Evolutionary conservation across 768 basidiomycete genomes (phyloP).

Genomic region (Suillus variegatus): DNA sequence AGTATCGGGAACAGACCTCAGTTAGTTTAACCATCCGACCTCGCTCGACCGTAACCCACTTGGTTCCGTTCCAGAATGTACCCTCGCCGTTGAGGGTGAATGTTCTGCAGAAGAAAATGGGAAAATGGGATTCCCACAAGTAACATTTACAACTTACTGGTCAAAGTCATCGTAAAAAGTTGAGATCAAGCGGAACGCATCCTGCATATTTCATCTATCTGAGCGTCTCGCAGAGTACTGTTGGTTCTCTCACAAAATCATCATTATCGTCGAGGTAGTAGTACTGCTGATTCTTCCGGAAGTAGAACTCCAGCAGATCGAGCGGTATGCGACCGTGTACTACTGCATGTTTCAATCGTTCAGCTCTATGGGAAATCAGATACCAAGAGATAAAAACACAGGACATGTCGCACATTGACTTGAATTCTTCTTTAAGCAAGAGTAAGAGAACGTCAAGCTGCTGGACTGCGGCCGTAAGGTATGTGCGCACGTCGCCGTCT

Average conservation of each 20-base stretch:
- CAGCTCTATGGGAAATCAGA: not conserved
- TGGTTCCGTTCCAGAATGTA: not conserved
- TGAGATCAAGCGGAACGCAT: not conserved
- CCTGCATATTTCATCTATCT: not conserved
- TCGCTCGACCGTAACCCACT: not conserved
- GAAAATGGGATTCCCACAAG: too few relatives aligned
- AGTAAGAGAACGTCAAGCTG: conserved; percentile 14
- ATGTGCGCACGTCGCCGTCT: conserved; percentile 1
- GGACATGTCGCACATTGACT: conserved; percentile 13
- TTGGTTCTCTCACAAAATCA: conserved; percentile 4
- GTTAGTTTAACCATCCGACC: not conserved
- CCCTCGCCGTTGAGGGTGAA: conserved; percentile 1
- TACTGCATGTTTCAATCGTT: not conserved
- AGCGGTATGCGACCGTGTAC: conserved; percentile 19
- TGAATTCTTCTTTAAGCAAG: conserved; percentile 17
- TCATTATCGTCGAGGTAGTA: conserved; percentile 5
- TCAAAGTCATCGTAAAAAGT: conserved; percentile 3
- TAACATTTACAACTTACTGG: not conserved
- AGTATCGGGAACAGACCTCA: not conserved
- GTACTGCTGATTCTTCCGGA: conserved; percentile 4
- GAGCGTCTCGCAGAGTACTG: not conserved
- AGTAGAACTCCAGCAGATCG: conserved; percentile 14
- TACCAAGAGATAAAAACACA: not conserved
- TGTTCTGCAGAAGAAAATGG: not conserved
- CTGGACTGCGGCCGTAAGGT: conserved; percentile 7